Base-by-base conservation (phyloP, 1,284 basidiomycete species). In the Spongiforma sp. region DNA sequence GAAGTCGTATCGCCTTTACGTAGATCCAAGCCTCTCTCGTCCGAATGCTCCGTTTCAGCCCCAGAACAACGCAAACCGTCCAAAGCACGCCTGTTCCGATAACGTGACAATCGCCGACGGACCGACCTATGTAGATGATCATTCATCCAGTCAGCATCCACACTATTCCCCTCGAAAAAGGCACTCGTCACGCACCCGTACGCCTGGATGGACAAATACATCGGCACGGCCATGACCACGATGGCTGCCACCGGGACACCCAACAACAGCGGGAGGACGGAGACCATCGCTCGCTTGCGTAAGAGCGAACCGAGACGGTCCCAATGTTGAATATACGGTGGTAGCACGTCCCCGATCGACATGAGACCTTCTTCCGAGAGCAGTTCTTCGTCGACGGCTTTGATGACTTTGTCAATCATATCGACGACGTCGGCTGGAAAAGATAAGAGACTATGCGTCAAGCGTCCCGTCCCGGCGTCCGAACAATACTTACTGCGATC, bases 371-470 rank as follows among this genome's bases (percentile, higher is more conserved):
- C 66, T 2, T 53, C 52, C 4, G 54, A 65, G n/a, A n/a, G n/a
- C 2, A 71, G 26, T 26, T 72, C 72, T 32, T 57, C 70, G 12
- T 74, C 75, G 33, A 74, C 39, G 0, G 65, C 59, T 26, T 60
- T 65, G 57, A 74, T 67, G 70, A 76, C 62, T 48, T 74, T 75
- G 28, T 74, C 71, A 1, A 77, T 50, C 64, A 67, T 67, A 8
- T 54, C 36, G 17, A 62, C 43, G n/a, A 74, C 65, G 17, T 74
- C 68, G 2, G 46, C 75, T 74, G 28, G 33, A 30, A 28, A 37
- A 15, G 52, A 7, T 3, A 9, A 54, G 34, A 34, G 30, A 53
- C 24, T 14, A 15, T 30, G 34, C 17, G 33, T 12, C 68, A 21
- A 10, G 17, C 1, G 8, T n/a, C n/a, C n/a, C n/a, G n/a, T n/a